Evolutionary conservation across 2,329 filamentous ascomycete species (phyloP), one percentile per base, ranked within the genome.

Genomic region (Trematosphaeria pertusa): DNA sequence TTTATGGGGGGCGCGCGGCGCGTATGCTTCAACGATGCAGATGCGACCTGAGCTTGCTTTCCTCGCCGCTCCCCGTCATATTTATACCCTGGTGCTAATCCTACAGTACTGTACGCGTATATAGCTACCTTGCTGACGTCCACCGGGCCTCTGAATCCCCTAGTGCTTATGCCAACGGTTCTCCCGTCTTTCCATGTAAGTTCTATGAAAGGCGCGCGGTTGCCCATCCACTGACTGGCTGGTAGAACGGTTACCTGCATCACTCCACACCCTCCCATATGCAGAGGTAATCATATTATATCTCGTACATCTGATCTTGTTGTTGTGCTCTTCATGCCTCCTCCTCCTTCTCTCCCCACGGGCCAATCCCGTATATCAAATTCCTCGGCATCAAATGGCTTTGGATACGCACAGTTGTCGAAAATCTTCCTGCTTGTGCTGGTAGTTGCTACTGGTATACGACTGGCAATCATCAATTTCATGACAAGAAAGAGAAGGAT

Each of bases 91-190:
- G 55, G 62, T 59, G 61, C 52, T 51, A 61, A 67, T 67, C 60
- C 53, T 52, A 57, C 52, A 61, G 49, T 52, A 60, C 49, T 22
- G 32, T 44, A 50, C 46, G 28, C 43, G 52, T 48, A 58, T 39
- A 32, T 51, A 44, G 42, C 42, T 37, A 37, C 32, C 48, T 58
- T 64, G 62, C 62, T 66, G 60, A 64, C 59, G 53, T 54, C 53
- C 41, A 62, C 56, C 53, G 57, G 63, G 58, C 39, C 45, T 52
- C 54, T 47, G 33, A 47, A 32, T 48, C 47, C n/a, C 53, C 55
- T 69, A 69, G 66, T 62, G 66, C 67, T 70, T 68, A 69, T 65
- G 56, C 58, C 47, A 67, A 65, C 59, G 53, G 57, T 54, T 58
- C 53, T 62, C 54, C 56, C 60, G 54, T 54, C 52, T 48, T 64